Base-by-base conservation (phyloP, 495 filamentous ascomycete genomes). In the Aspergillus indologenus region DNA sequence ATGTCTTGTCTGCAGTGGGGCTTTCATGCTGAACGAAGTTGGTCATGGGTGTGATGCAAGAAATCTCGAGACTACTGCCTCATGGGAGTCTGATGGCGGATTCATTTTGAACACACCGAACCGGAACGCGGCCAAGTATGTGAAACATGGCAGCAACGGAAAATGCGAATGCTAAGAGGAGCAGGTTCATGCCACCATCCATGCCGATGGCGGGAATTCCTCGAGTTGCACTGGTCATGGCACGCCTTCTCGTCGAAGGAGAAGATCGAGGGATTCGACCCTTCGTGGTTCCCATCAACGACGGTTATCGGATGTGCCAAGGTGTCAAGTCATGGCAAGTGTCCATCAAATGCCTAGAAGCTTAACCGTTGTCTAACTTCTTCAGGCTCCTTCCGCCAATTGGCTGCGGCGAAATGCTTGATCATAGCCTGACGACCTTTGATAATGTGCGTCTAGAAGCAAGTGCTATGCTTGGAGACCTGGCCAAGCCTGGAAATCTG, bases 371-470 rank as follows among this genome's bases (percentile, higher is more conserved):
- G 26, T 29, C 26, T 26, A 22, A 43, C 14, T 49, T 23, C 24
- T 12, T 43, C 34, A 66, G 64, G 44, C 21, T 58, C 9, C 65
- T 75, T 8, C 67, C 70, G 1, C 22, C 40, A 18, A 58, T 61
- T 20, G 54, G 61, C n/a, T 65, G 68, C 2, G 65, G 65, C 2
- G 64, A 64, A 24, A 57, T 62, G 3, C 42, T 75, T n/a, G 67
- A 75, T 53, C 69, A 75, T 51, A 44, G 65, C 48, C 59, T 75
- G 23, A 75, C 72, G 1, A 59, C 59, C 0, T 75, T 75, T 61
- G 49, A 68, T 42, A 63, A 72, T 22, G 72, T 75, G 12, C 54
- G 44, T 0, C 61, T 75, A 1, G 50, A 61, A 17, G 19, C 51
- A 1, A 48, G 61, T 3, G 63, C 72, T 1, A 63, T 75, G 29